Percentiles rank a stretch among this genome's conserved stretches.
These are phyloP conservation scores for Thielaviopsis euricoi DNA, from an alignment of 2,329 filamentous ascomycete species.

Conservation along the genomic window DNA sequence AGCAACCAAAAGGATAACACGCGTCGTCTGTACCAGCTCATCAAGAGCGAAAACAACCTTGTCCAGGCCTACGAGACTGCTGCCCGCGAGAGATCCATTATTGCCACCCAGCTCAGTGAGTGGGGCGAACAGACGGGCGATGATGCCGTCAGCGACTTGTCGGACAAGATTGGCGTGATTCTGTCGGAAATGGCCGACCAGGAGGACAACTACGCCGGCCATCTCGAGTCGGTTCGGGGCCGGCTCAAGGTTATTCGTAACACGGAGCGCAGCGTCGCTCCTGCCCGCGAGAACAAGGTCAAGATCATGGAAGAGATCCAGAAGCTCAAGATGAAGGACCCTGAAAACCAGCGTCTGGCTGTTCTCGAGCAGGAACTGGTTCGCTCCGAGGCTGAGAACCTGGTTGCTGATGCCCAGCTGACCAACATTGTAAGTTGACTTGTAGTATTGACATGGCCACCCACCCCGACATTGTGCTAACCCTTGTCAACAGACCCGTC, in stretches of 20 bases:
- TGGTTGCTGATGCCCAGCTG: conserved; percentile 92
- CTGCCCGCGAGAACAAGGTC: conserved; percentile 68
- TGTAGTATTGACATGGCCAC: neutral
- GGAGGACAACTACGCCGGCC: conserved; percentile 75
- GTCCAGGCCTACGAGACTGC: conserved; percentile 74
- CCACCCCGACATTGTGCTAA: neutral
- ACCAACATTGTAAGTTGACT: conserved; percentile 63
- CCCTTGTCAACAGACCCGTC: conserved; percentile 54
- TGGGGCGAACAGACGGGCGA: conserved; percentile 91
- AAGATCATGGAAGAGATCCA: conserved; percentile 90
- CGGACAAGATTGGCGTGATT: conserved; percentile 88
- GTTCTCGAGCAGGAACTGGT: conserved; percentile 93
- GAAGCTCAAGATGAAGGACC: conserved; percentile 82
- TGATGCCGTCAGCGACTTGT: conserved; percentile 73
- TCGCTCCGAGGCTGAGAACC: conserved; percentile 81
- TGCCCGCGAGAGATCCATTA: conserved; percentile 64
- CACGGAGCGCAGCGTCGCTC: conserved; percentile 89
- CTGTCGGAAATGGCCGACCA: conserved; percentile 87
- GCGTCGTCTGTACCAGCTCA: conserved; percentile 75
- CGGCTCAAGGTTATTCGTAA: conserved; percentile 86
- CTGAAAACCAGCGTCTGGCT: conserved; percentile 62
- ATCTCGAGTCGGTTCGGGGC: conserved; percentile 67
- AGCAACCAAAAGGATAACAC: conserved; percentile 75
- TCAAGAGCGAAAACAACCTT: conserved; percentile 86
- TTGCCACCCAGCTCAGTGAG: conserved; percentile 82